Base-by-base conservation (phyloP, 768 basidiomycete species). In the Pilatotrama ljubarskyi region DNA sequence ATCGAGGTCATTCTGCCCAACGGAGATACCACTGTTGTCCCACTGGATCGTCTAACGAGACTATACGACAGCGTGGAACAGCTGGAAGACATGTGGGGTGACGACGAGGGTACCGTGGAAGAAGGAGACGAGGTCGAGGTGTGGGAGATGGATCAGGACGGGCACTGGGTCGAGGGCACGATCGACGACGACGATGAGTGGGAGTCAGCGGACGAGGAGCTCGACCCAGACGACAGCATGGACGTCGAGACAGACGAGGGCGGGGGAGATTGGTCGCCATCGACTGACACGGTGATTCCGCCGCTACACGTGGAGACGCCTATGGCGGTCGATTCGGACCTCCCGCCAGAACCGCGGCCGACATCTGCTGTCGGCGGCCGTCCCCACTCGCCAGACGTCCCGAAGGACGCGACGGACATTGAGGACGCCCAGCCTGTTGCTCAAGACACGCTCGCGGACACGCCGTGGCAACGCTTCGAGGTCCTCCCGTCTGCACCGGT, bases 61-160 rank as follows among this genome's bases (percentile, higher is more conserved):
- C 74, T 97, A 38, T 87, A 90, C 62, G 93, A 94, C 72, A 89
- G 87, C 22, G 77, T 90, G 38, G 92, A 93, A 53, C 90, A 90
- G 68, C 78, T 91, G 8, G 88, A 91, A 61, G 85, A 85, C 52
- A 70, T 82, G 25, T 88, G 85, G 84, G 80, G 78, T 42, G 83
- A 79, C 36, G 77, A 76, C 26, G 69, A 70, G 26, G 66, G 61
- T 26, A 68, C 69, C 37, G 57, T 80, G n/a, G 80, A 80, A 20
- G 74, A 65, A 5, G 77, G 78, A 6, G 76, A 78, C 18, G 73
- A 77, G 8, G 74, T 77, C 22, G 76, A 73, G 14, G 61, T 77
- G 6, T 80, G 78, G 69, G 76, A 63, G 26, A 66, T 71, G 65
- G 75, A 81, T 48, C 79, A 81, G 51, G 74, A 75, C 41, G 75